phyloP scores from a whole-genome alignment of 2,329 filamentous ascomycete genomes.

The Metarhizium robertsii region DNA sequence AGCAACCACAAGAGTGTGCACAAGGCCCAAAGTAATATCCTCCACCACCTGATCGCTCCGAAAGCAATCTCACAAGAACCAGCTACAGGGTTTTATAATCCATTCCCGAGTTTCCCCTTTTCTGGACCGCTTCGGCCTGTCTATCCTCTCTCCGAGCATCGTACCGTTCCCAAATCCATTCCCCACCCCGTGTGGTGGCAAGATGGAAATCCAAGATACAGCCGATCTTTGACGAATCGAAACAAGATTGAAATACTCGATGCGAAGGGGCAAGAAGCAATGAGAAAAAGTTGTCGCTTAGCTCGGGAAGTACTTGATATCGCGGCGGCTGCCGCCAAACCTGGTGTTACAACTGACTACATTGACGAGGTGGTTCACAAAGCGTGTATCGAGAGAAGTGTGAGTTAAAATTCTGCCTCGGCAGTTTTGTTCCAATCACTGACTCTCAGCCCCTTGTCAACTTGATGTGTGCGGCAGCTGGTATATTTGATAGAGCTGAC shows the following conservation, averaged over 20 bases:
- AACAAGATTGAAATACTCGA: conserved; percentile 80
- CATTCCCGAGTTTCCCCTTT: conserved; percentile 80
- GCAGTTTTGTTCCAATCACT: not conserved
- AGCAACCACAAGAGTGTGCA: conserved; percentile 61
- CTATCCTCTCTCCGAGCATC: conserved; percentile 68
- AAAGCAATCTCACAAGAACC: conserved; percentile 83
- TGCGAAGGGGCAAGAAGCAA: conserved; percentile 70
- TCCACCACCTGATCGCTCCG: conserved; percentile 65
- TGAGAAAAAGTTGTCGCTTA: conserved; percentile 85
- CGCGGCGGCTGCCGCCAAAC: conserved; percentile 70
- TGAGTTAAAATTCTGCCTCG: conserved; percentile 34
- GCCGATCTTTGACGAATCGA: conserved; percentile 52
- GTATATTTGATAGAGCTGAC: not conserved
- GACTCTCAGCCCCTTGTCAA: not conserved
- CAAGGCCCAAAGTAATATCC: conserved; percentile 68
- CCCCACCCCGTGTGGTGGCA: conserved; percentile 78
- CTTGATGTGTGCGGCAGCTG: not conserved
- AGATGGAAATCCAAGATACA: conserved; percentile 64
- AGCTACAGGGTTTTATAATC: conserved; percentile 85
- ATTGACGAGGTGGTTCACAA: conserved; percentile 94
- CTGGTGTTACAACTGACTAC: conserved; percentile 92
- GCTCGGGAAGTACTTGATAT: conserved; percentile 90
- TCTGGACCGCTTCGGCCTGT: conserved; percentile 76
- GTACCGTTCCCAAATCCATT: conserved; percentile 71
- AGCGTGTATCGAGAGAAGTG: conserved; percentile 84